Evolutionary conservation across 805 yeast genomes (phyloP), one percentile per base, ranked within the genome.

Genomic region (Monosporozyma aerobia): DNA sequence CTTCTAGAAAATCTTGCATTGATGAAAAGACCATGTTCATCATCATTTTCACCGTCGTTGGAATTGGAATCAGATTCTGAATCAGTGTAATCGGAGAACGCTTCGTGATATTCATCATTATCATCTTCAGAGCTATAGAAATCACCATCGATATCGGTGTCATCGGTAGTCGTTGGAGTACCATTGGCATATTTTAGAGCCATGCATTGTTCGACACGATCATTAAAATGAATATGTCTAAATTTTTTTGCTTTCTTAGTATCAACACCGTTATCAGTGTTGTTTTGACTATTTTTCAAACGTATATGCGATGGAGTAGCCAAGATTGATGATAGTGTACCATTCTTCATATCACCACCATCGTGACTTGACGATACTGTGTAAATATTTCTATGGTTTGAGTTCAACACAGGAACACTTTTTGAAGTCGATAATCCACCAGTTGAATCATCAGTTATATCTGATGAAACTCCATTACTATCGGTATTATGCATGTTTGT

Each of bases 151-250:
- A 29, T 37, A 32, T 45, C 45, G 14, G 32, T 11, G 27, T 44
- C 47, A 45, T 62, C 63, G 50, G 65, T 62, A 45, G 63, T 64
- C 44, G 71, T 72, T n/a, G 73, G 74, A 44, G 71, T 48, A 35
- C 52, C 53, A 35, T 54, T 48, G 2, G 54, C 53, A 57, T 60
- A 37, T 62, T 69, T 48, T 77, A 90, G 65, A 0, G 96, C 90
- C 56, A 87, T 82, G 69, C 99, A 94, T 69, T 94, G 99, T 67
- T 89, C 90, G 33, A 94, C 99, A 51, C 90, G 81, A 65, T 89
- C 95, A 67, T 85, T 94, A 71, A 94, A 94, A 69, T 90, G 98
- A 56, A 94, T 90, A 60, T 80, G 95, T 55, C 95, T 58, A 19
- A 16, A 22, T 39, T 39, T 39, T 49, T 59, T 56, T 33, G 59